Base-by-base conservation (phyloP, 345 rosid species). In the Citropsis articulata region DNA sequence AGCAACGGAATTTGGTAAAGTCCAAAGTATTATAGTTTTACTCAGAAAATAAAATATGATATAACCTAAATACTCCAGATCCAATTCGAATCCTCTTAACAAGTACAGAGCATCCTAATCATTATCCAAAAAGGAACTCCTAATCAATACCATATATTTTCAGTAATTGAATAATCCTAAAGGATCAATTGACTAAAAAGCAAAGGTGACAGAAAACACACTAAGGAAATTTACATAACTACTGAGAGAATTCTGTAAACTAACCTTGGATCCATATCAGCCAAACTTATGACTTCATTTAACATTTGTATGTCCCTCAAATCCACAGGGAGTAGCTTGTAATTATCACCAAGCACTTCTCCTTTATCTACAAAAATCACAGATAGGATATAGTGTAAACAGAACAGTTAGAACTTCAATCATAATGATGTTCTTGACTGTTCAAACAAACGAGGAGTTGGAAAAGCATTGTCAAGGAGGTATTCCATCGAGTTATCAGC, bases 241-340 rank as follows among this genome's bases (percentile, higher is more conserved):
- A 6, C 30, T 64, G 35, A 69, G 27, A 31, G 42, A 75, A 35
- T 36, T 66, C 56, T 24, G 35, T 24, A 25, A 48, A 77, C 81
- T 82, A 81, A 96, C 99, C 97, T 87, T 38, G 92, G 95, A 87
- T 96, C 97, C 90, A 94, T 92, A 80, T 86, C 80, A 69, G 97
- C 95, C 84, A 87, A 80, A 63, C 88, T 79, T 75, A 96, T 84
- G 82, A 91, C 83, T 79, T 94, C 91, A 80, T 90, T 85, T 81
- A 96, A 85, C 76, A 85, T 90, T 76, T 84, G 85, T 79, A 90
- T 84, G 76, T 96, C 92, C 5, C 97, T 90, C 85, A 94, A 84
- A 85, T 94, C 98, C 85, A 89, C 90, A 9, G 98, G 91, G 67
- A 96, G 97, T 72, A 94, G 88, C 92, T 90, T 96, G 93, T 96